A percentile compares a stretch with the other conserved stretches of the same genome.
Conservation (phyloP, 768 basidiomycete genomes). For the Boletus barrowsii region DNA sequence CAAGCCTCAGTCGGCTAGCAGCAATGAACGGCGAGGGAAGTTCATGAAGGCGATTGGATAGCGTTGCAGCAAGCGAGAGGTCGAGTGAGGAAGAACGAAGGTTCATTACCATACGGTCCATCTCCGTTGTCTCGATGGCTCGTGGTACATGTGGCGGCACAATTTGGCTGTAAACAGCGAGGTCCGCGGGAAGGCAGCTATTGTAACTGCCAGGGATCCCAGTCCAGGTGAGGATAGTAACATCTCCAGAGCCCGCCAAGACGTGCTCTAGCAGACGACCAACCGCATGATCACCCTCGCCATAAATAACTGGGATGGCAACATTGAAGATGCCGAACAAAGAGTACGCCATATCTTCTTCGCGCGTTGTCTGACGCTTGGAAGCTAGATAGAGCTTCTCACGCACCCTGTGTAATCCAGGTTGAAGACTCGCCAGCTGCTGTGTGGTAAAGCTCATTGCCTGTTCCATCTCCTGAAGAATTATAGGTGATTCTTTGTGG, state of each 20-base stretch:
- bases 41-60: background rate
- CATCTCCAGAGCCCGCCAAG: background rate
- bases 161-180: conserved; percentile 1
- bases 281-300: conserved; percentile 4
- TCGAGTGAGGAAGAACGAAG: background rate
- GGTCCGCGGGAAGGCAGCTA: background rate
- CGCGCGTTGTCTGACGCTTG: background rate
- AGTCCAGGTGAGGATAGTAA: conserved; percentile 8
- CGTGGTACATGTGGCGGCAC: background rate
- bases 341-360: conserved; percentile 9
- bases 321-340: conserved; percentile 8
- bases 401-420: background rate
- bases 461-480: conserved; percentile 3
- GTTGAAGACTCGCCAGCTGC: background rate
- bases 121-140: background rate
- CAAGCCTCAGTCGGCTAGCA: background rate
- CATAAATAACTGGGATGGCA: conserved; percentile 3
- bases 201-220: background rate
- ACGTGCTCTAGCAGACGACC: conserved; percentile 9
- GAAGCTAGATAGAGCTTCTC: conserved; percentile 13
- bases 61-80: background rate
- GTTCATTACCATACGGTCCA: background rate
- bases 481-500: conserved; percentile 1
- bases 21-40: background rate
- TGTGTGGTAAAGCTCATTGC: background rate